Percentiles rank a stretch among this genome's conserved stretches.
phyloP scores from a whole-genome alignment of 2,329 filamentous ascomycete species.

The Dothideomycetes sp. region DNA sequence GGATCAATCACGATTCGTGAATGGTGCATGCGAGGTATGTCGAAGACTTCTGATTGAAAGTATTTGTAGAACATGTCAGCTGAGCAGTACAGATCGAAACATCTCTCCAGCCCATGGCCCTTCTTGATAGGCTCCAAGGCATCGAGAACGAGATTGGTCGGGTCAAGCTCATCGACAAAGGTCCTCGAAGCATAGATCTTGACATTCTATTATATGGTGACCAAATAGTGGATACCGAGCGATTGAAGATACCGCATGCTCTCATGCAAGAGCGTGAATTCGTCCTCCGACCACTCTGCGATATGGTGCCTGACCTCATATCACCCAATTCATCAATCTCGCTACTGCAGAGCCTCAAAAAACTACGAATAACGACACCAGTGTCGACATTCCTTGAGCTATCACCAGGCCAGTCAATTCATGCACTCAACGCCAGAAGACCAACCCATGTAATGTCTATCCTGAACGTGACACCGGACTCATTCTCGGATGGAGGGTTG shows the following conservation, averaged over 20 bases:
- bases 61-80: not conserved
- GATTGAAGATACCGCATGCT: constrained; percentile 74
- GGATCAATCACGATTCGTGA: constrained; percentile 80
- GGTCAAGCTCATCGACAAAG: constrained; percentile 80
- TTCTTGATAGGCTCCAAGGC: constrained; percentile 70
- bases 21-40: constrained; percentile 82
- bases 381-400: constrained; percentile 30
- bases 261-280: constrained; percentile 87
- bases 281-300: constrained; percentile 74
- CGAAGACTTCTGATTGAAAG: not conserved
- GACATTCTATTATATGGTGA: constrained; percentile 80
- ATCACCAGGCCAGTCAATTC: constrained; percentile 39
- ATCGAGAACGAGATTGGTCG: constrained; percentile 75
- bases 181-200: constrained; percentile 85
- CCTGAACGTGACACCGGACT: constrained; percentile 88
- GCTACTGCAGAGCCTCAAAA: constrained; percentile 3
- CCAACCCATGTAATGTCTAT: constrained; percentile 84
- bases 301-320: constrained; percentile 36
- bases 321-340: constrained; percentile 18
- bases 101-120: constrained; percentile 56
- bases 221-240: constrained; percentile 52
- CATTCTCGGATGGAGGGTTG: constrained; percentile 82
- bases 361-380: constrained; percentile 8
- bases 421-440: constrained; percentile 43
- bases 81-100: constrained; percentile 61